Evolutionary conservation across 2,329 filamentous ascomycete species (phyloP).

Genomic region (Dryadomyces quercus-mongolicae): DNA sequence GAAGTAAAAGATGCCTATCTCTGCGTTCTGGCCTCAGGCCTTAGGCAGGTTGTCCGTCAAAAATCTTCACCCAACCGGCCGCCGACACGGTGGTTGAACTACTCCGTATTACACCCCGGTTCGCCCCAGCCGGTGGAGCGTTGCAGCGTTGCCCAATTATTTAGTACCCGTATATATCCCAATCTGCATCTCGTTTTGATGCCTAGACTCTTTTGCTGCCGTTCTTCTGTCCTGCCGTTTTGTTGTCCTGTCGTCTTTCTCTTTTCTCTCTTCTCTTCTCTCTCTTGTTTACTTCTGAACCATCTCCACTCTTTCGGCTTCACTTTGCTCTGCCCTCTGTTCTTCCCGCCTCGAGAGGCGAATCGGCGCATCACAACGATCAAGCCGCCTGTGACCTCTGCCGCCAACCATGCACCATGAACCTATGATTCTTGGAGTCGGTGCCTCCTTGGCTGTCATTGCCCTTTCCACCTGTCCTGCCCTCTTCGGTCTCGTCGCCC

Average conservation of each 20-base stretch:
- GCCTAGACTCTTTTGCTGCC: background rate
- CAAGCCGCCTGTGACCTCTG: background rate
- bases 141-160: background rate
- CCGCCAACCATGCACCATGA: slow-evolving; percentile 16
- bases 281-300: background rate
- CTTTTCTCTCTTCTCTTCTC: background rate
- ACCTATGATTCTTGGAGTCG: slow-evolving; percentile 15
- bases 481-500: slow-evolving; percentile 15
- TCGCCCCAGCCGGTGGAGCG: too few relatives aligned
- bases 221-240: background rate
- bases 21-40: too few relatives aligned
- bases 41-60: too few relatives aligned
- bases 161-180: background rate
- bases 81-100: too few relatives aligned
- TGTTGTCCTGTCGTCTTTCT: slow-evolving; percentile 1
- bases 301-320: background rate
- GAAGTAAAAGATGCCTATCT: too few relatives aligned
- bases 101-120: too few relatives aligned
- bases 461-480: slow-evolving; percentile 19
- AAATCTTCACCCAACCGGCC: too few relatives aligned
- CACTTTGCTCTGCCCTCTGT: background rate
- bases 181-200: background rate
- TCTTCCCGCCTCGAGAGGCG: background rate
- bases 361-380: too few relatives aligned
- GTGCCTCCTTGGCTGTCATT: slow-evolving; percentile 17